Evolutionary conservation across 495 filamentous ascomycete genomes (phyloP), one percentile per base, ranked within the genome.

Genomic region (Bryoglossum gracile): DNA sequence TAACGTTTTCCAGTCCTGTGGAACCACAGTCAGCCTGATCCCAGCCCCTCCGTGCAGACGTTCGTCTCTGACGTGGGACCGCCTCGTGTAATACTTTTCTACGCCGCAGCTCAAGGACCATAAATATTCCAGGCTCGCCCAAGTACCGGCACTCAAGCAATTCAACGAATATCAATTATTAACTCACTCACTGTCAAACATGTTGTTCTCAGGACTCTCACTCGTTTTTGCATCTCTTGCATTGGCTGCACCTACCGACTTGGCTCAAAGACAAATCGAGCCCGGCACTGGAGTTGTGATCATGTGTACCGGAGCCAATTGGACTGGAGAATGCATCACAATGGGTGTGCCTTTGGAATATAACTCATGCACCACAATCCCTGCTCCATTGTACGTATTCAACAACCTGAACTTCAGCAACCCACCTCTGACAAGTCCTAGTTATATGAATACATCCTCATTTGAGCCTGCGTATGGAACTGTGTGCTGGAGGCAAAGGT

Each of bases 381-480:
- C 18, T 1, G 19, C 38, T 24, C 38, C 38, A 5, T 41, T 21
- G 26, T 30, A 30, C 13, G 26, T 30, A 13, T 6, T 13, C 26
- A n/a, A 30, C 26, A 30, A 30, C 6, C 26, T 30, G 26, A 5
- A 5, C 13, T 30, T 30, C 26, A 5, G 26, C 26, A 30, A 13
- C 26, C 5, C 13, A 30, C 26, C 13, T 13, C 5, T 13, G n/a
- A n/a, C n/a, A n/a, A 6, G 26, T 30, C 13, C 26, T 13, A 30
- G 26, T 4, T 32, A 24, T n/a, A 10, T 30, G 13, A 43, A 43
- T 22, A 18, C 32, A 11, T 16, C 6, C 3, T 2, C 41, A 2
- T 26, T 43, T n/a, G 41, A 43, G 14, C 41, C 41, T 14, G 41
- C 41, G 2, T 43, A 26, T 18, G 41, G 41, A 24, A 43, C 41